Percentiles rank a stretch among this genome's conserved stretches.
These are phyloP conservation scores for Rhytidiadelphus loreus DNA, from an alignment of 225 moss, liverwort and hornwort genomes.

Conservation along the genomic window DNA sequence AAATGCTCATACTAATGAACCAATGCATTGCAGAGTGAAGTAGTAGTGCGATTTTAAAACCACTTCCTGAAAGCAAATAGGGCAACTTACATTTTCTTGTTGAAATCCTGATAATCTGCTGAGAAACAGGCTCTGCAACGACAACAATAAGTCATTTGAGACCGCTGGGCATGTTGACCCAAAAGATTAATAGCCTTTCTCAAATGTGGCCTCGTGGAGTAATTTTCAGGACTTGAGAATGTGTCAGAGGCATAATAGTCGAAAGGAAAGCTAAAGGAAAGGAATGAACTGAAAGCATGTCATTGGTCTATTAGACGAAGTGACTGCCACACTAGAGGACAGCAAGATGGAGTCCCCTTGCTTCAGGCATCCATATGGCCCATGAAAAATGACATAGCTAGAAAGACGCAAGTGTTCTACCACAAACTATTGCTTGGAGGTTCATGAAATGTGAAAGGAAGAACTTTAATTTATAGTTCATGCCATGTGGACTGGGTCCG, in stretches of 20 bases:
- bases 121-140: slow-evolving; percentile 18
- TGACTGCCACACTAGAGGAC: neutral
- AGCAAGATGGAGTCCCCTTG: neutral
- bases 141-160: neutral
- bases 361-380: neutral
- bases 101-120: slow-evolving; percentile 8
- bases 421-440: neutral
- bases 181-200: neutral
- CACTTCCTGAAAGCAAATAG: neutral
- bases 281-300: neutral
- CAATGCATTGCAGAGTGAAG: neutral
- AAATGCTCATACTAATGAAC: neutral
- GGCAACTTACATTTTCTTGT: neutral
- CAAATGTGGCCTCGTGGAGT: neutral
- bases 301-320: neutral
- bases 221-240: neutral
- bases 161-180: neutral
- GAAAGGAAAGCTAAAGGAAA: neutral
- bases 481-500: neutral
- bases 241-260: neutral
- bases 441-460: neutral
- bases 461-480: neutral
- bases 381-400: neutral
- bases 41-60: neutral
- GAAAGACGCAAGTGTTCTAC: neutral